Evolutionary conservation across 768 basidiomycete genomes (phyloP).

Genomic region (Russula sp.): DNA sequence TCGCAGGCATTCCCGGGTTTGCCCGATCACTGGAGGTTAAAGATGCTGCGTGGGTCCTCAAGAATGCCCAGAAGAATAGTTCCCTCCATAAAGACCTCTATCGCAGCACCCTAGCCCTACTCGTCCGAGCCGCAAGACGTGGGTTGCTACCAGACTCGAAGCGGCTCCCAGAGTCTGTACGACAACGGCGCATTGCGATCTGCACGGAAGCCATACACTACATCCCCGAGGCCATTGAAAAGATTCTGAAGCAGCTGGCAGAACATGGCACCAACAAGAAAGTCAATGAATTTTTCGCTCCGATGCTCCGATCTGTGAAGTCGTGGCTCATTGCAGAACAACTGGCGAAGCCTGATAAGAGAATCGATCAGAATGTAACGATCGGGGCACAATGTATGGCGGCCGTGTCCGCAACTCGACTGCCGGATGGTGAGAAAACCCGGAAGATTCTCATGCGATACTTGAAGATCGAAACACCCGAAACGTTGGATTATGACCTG

Average conservation of each 20-base stretch:
- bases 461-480: not conserved
- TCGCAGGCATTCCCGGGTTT: conserved; percentile 1
- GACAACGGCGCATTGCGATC: not conserved
- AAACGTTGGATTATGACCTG: not conserved
- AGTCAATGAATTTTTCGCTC: not conserved
- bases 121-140: not conserved
- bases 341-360: not conserved
- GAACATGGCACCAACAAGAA: no score
- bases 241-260: not conserved
- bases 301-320: not conserved
- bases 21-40: not conserved
- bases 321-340: not conserved
- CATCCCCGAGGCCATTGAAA: not conserved
- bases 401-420: not conserved
- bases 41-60: not conserved
- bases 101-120: not conserved
- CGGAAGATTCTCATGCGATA: not conserved
- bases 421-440: not conserved
- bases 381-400: conserved; percentile 7
- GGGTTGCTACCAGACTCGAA: not conserved
- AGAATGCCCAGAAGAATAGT: not conserved
- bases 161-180: not conserved
- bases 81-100: not conserved
- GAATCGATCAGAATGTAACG: not conserved
- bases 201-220: not conserved